phyloP scores from a whole-genome alignment of 352 stramenopile genomes.

The Phytophthora hybrid region DNA sequence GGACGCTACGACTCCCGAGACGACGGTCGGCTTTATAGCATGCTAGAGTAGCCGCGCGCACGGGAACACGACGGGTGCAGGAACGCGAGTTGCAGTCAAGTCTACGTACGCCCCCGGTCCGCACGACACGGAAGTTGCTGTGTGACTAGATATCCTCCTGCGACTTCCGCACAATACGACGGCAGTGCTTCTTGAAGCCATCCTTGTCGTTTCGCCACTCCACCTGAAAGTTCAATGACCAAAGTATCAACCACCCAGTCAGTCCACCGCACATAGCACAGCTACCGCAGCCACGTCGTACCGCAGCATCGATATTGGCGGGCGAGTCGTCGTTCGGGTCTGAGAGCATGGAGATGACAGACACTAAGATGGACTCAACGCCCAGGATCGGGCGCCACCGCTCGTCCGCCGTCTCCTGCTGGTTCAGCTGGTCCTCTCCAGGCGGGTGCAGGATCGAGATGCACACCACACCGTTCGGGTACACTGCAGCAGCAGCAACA shows the following conservation, averaged over 20 bases:
- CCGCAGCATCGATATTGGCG: constrained; percentile 99
- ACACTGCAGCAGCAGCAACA: constrained; percentile 81
- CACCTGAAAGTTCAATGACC: constrained; percentile 56
- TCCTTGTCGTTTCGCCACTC: constrained; percentile 94
- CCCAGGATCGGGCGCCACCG: constrained; percentile 98
- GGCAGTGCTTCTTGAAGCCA: constrained; percentile 94
- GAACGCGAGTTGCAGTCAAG: neutral
- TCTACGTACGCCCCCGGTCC: neutral
- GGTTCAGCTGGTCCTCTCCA: constrained; percentile 98
- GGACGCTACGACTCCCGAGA: constrained; percentile 10
- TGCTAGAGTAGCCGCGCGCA: constrained; percentile 2
- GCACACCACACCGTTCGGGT: constrained; percentile 98
- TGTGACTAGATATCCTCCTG: constrained; percentile 92
- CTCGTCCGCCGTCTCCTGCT: constrained; percentile 98
- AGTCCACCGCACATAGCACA: neutral
- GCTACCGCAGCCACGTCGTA: constrained; percentile 55
- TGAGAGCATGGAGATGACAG: constrained; percentile 99
- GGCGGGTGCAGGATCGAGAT: constrained; percentile 99
- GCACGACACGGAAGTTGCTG: constrained; percentile 11
- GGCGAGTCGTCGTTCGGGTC: constrained; percentile 99
- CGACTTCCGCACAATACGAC: constrained; percentile 92
- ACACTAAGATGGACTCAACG: constrained; percentile 96
- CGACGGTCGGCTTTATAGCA: constrained; percentile 39
- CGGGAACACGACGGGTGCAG: neutral
- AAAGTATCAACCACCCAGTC: neutral